phyloP scores from a whole-genome alignment of 306 rosid species.

The Cicer judaicum region DNA sequence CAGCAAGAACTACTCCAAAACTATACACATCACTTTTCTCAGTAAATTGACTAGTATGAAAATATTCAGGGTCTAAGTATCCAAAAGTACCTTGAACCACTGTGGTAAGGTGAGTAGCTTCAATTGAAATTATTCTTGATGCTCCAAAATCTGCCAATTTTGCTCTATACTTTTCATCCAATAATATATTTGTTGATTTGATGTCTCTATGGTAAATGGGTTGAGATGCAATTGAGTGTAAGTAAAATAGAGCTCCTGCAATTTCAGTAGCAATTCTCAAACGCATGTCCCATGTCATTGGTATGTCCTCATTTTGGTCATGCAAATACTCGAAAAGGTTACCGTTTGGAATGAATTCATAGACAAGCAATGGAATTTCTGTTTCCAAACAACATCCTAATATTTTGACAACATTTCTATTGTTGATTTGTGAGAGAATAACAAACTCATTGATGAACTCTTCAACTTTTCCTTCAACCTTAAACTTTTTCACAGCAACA shows the following conservation, averaged over 20 bases:
- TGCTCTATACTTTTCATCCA: conserved; percentile 45
- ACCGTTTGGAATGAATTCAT: conserved; percentile 52
- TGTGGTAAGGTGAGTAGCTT: conserved; percentile 49
- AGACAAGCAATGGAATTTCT: conserved; percentile 43
- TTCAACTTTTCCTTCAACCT: conserved; percentile 43
- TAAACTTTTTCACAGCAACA: conserved; percentile 47
- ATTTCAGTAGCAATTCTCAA: conserved; percentile 47
- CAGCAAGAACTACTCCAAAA: conserved; percentile 49
- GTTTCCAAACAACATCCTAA: conserved; percentile 51
- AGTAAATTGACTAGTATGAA: conserved; percentile 45
- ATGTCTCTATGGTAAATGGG: conserved; percentile 50
- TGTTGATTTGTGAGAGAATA: conserved; percentile 50
- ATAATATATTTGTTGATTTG: conserved; percentile 50
- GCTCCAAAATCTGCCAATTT: conserved; percentile 53
- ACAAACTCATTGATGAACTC: conserved; percentile 49
- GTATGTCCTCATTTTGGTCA: conserved; percentile 32
- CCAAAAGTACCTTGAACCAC: conserved; percentile 47
- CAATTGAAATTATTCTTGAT: conserved; percentile 42
- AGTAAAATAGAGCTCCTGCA: conserved; percentile 48
- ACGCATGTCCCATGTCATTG: conserved; percentile 49
- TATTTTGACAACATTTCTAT: conserved; percentile 48
- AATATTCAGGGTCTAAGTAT: conserved; percentile 49
- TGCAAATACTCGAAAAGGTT: conserved; percentile 39
- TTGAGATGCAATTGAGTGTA: conserved; percentile 48
- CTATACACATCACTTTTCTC: conserved; percentile 51